Evolutionary conservation across 371 early-diverging fungal genomes (phyloP), one percentile per base, ranked within the genome.

Genomic region (Catenaria anguillulae): DNA sequence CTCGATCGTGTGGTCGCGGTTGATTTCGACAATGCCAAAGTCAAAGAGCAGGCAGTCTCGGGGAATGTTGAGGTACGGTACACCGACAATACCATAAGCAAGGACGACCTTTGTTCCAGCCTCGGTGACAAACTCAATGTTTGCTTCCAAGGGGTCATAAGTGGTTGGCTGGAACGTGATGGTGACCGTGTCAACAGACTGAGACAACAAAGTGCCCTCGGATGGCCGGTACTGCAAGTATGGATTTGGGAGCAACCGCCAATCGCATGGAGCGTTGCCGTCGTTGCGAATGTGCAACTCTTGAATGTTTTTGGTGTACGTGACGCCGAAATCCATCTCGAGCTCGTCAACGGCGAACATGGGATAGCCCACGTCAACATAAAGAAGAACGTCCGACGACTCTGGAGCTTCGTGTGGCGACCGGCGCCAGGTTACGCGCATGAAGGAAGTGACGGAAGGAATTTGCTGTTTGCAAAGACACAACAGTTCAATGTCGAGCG

Each of bases 71-170:
- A 81, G 61, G 54, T 73, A 81, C 12, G 81, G 81, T 4, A 81
- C 63, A 0, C 81, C 81, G n/a, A 81, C 77, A 4, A 79, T 71
- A 5, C 81, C 81, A 63, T 73, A 76, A 63, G 73, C 73, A 66
- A 76, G 67, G 4, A 80, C 37, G 35, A 63, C 62, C 55, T 71
- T 72, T n/a, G 64, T 64, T 0, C 79, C 80, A 0, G 72, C 74
- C 60, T 79, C 81, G 2, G 79, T 79, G 42, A 54, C 60, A 58
- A 81, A 79, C 10, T 55, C 55, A 24, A 81, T 60, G 4, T 69
- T 66, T 10, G 71, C 62, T 23, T 64, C 63, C 5, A 79, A 67
- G 0, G 69, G 67, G 10, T 78, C 74, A 60, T 65, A 78, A 55
- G 70, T 63, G 15, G 58, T 63, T 4, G 81, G 81, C 13, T 66